Percentiles rank a stretch among this genome's conserved stretches.
These are phyloP conservation scores for Phytomonas sp. DNA, from an alignment of 208 protist genomes.

Conservation along the genomic window DNA sequence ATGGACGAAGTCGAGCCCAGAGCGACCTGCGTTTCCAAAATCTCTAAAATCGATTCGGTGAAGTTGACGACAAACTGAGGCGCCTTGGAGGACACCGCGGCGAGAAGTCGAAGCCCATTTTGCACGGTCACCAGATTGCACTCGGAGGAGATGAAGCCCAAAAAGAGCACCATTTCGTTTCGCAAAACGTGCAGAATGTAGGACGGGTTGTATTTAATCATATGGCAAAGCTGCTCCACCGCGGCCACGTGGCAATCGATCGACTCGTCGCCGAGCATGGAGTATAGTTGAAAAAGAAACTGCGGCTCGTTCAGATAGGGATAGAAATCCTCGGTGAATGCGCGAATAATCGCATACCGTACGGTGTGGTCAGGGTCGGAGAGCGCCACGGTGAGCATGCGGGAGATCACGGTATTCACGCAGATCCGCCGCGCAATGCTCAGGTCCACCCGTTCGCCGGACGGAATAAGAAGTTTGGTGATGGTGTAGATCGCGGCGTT, in stretches of 20 bases:
- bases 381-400: conserved; percentile 75
- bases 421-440: conserved; percentile 80
- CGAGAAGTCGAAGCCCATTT: conserved; percentile 60
- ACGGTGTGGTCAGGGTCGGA: conserved; percentile 60
- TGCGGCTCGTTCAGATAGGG: conserved; percentile 80
- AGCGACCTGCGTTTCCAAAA: conserved; percentile 44
- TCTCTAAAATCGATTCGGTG: conserved; percentile 51
- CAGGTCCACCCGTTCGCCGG: conserved; percentile 47
- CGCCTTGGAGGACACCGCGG: conserved; percentile 49
- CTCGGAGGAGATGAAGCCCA: conserved; percentile 44
- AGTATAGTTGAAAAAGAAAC: conserved; percentile 66
- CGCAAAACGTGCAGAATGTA: conserved; percentile 76
- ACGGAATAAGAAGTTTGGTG: conserved; percentile 72
- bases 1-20: conserved; percentile 32
- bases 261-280: conserved; percentile 74
- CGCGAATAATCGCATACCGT: conserved; percentile 55
- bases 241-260: conserved; percentile 72
- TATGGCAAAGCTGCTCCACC: conserved; percentile 66
- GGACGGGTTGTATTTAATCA: conserved; percentile 76
- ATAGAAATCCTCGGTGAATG: conserved; percentile 76
- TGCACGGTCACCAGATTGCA: conserved; percentile 49
- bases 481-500: conserved; percentile 79
- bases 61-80: conserved; percentile 81
- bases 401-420: conserved; percentile 73
- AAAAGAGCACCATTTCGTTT: conserved; percentile 57